phyloP scores from a whole-genome alignment of 2,329 filamentous ascomycete genomes.

The Pyricularia sp. region DNA sequence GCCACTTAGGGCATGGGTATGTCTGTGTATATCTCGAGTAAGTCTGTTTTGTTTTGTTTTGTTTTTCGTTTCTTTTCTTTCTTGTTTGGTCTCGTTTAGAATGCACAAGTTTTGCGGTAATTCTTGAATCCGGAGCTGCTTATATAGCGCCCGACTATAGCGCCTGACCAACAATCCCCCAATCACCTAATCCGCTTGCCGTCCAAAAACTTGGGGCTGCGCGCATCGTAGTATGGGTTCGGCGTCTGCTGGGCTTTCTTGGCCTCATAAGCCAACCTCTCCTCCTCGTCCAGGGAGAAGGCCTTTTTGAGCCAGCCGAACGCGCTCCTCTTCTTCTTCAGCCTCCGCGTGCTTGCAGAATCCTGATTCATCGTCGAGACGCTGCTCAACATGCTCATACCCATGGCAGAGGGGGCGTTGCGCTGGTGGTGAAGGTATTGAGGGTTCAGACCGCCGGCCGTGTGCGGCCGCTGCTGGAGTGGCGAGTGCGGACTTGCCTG shows the following conservation, averaged over 20 bases:
- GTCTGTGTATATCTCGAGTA: neutral
- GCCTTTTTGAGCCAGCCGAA: slow-evolving; percentile 63
- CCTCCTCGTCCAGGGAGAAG: slow-evolving; percentile 55
- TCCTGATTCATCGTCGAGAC: slow-evolving; percentile 37
- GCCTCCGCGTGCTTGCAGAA: slow-evolving; percentile 22
- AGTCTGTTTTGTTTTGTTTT: neutral
- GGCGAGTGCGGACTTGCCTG: slow-evolving; percentile 55
- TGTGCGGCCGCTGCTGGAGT: slow-evolving; percentile 50
- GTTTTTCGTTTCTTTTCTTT: neutral
- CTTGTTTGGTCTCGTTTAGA: too few species aligned
- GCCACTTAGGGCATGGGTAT: neutral
- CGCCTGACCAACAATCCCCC: neutral
- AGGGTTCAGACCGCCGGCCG: slow-evolving; percentile 29
- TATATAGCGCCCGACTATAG: neutral
- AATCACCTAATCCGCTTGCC: slow-evolving; percentile 34
- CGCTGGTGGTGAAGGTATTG: slow-evolving; percentile 29
- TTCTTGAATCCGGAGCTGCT: too few species aligned
- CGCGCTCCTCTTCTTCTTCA: slow-evolving; percentile 59
- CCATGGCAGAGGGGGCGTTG: slow-evolving; percentile 42
- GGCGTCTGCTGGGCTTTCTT: slow-evolving; percentile 34
- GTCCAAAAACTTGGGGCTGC: slow-evolving; percentile 45
- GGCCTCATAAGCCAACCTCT: slow-evolving; percentile 49
- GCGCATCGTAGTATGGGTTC: slow-evolving; percentile 39
- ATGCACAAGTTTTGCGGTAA: too few species aligned
- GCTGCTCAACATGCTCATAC: slow-evolving; percentile 49